Base-by-base conservation (phyloP, 805 yeast genomes). In the Kodamaea jinghongensis region DNA sequence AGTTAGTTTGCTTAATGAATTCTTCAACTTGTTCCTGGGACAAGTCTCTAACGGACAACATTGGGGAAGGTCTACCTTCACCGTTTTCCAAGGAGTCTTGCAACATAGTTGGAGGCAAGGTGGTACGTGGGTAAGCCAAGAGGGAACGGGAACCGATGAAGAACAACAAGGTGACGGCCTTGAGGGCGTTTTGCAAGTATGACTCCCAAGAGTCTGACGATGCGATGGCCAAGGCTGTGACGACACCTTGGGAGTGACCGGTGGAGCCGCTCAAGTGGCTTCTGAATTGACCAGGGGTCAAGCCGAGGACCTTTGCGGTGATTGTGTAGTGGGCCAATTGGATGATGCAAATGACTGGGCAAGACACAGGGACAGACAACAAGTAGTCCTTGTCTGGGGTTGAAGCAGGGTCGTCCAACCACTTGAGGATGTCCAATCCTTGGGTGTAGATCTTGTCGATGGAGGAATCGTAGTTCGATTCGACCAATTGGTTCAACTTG, bases 31-130 rank as follows among this genome's bases (percentile, higher is more conserved):
- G 90, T 31, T 78, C 81, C 51, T 75, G 70, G 14, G 95, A 77
- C 58, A 93, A 76, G 63, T 90, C 96, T 63, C 96, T 82, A 46
- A 93, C 78, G 8, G 97, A 85, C 62, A 93, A 78, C 99, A 93
- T 93, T 51, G 99, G 99, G 50, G 95, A 84, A 47, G 99, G 99
- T 54, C 78, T 75, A 54, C 99, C 99, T 72, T 93, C 99, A 54
- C 91, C 91, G 60, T 88, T 83, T 56, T 87, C 95, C 60, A 84
- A 79, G 17, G 96, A 84, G 66, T 93, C 99, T 62, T 87, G 87
- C 52, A 90, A 78, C 64, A 86, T 86, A 15, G 95, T 78, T 43
- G 99, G 99, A 30, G 99, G 89, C 60, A 93, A 75, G 28, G 96
- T 85, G 34, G 98, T 93, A 56, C 86, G 81, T 56, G 99, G 99